Evolutionary conservation across 257 asterid species (phyloP).

Genomic region (Scutellaria barbata): DNA sequence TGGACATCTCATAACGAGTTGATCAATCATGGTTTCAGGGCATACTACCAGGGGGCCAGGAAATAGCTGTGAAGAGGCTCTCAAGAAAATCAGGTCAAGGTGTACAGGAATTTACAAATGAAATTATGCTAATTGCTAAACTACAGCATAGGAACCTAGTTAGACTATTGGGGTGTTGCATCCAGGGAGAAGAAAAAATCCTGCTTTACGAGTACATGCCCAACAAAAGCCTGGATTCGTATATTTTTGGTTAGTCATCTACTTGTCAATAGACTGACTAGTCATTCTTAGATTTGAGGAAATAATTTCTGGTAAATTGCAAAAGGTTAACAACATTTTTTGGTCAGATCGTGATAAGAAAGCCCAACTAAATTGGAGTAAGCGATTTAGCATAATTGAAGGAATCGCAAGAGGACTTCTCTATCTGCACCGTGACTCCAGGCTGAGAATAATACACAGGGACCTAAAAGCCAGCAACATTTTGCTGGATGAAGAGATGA

Average conservation of each 20-base stretch:
- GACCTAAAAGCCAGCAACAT: slow-evolving; percentile 91
- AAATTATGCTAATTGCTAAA: slow-evolving; percentile 71
- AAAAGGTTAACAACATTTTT: background rate
- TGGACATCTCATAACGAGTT: slow-evolving; percentile 9
- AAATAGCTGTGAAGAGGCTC: slow-evolving; percentile 83
- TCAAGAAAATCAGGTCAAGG: slow-evolving; percentile 84
- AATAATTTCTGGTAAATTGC: slow-evolving; percentile 3
- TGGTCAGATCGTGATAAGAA: slow-evolving; percentile 60
- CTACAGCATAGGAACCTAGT: slow-evolving; percentile 88
- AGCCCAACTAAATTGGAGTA: slow-evolving; percentile 63
- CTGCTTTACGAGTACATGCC: slow-evolving; percentile 88
- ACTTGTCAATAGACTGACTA: background rate
- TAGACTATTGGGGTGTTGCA: slow-evolving; percentile 78
- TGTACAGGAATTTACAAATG: slow-evolving; percentile 77
- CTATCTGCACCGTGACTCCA: slow-evolving; percentile 89
- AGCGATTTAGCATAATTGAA: slow-evolving; percentile 67
- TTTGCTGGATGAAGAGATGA: slow-evolving; percentile 83
- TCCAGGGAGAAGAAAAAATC: slow-evolving; percentile 81
- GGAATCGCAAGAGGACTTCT: slow-evolving; percentile 93
- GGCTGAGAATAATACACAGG: slow-evolving; percentile 82
- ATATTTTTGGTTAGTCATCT: slow-evolving; percentile 65
- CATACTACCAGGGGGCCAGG: slow-evolving; percentile 60
- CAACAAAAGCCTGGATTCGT: slow-evolving; percentile 79
- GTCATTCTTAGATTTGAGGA: background rate
- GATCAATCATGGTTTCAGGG: slow-evolving; percentile 52